Evolutionary conservation across 2,329 filamentous ascomycete genomes (phyloP), one percentile per base, ranked within the genome.

Genomic region (Cordyceps militaris): DNA sequence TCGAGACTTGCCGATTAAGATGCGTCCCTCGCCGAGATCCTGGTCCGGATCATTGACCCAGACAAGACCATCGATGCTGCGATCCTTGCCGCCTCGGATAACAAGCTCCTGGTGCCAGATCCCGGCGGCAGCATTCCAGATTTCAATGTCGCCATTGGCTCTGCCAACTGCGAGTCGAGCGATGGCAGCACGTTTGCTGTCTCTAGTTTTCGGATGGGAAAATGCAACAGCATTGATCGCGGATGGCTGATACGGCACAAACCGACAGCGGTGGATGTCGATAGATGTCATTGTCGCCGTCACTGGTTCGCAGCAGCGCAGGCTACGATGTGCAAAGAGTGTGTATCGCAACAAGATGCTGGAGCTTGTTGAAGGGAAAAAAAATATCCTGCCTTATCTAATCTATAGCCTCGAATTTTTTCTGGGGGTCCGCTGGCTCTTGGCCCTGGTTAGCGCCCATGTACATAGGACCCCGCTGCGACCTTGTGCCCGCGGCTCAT

Each of bases 211-310:
- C 21, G 88, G 79, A 70, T 96, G 89, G 6, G 94, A 96, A 72
- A 99, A 97, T 64, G 93, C 91, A 69, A 97, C 83, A 62, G 91
- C 87, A 74, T 96, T 97, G 74, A 99, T 97, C 59, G 91, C 87
- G 60, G 91, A 91, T 8, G 91, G 88, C 63, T 91, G 91, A 74
- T 89, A 97, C 42, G 89, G 89, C 65, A 99, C 88, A 75, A 99
- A 99, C 69, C 94, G 90, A 70, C 92, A 96, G 67, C 94, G 90
- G 78, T 99, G 94, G 70, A 99, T 87, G 75, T 97, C 93, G 93
- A 97, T 97, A 59, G 59, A 21, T 62, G 61, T 44, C 52, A 59
- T 56, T 56, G 44, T 59, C 51, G 13, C 52, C 44, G 58, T 55
- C 51, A 58, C 50, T 26, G 50, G 46, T 60, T 52, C 42, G 52